phyloP scores from a whole-genome alignment of 2,329 filamentous ascomycete species.

The Lecanoromycetidae sp. region DNA sequence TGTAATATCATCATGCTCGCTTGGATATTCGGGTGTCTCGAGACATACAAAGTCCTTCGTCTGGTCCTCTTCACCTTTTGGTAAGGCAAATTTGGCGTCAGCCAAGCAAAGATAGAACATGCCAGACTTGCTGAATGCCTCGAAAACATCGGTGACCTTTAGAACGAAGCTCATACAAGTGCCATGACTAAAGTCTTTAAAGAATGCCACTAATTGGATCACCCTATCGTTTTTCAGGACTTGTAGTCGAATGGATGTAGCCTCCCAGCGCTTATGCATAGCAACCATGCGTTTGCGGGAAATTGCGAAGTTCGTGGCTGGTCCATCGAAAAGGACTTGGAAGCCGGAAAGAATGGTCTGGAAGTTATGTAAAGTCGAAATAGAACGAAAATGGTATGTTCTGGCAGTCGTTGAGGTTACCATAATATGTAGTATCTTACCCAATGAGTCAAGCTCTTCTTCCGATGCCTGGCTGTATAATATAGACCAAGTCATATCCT shows the following conservation, averaged over 20 bases:
- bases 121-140: slow-evolving; percentile 50
- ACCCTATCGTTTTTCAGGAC: slow-evolving; percentile 65
- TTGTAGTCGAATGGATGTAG: slow-evolving; percentile 66
- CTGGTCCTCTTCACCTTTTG: slow-evolving; percentile 41
- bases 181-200: slow-evolving; percentile 75
- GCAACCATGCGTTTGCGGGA: slow-evolving; percentile 77
- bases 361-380: slow-evolving; percentile 63
- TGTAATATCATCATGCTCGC: slow-evolving; percentile 83
- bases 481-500: slow-evolving; percentile 64
- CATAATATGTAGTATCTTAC: slow-evolving; percentile 47
- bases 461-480: slow-evolving; percentile 53
- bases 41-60: slow-evolving; percentile 67
- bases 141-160: slow-evolving; percentile 72
- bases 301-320: slow-evolving; percentile 66
- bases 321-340: slow-evolving; percentile 57
- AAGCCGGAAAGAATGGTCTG: slow-evolving; percentile 70
- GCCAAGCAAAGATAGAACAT: slow-evolving; percentile 68
- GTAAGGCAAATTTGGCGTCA: slow-evolving; percentile 82
- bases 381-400: slow-evolving; percentile 54
- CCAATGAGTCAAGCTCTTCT: slow-evolving; percentile 51
- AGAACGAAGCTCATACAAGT: slow-evolving; percentile 81
- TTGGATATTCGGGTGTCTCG: slow-evolving; percentile 77
- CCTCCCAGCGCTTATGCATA: slow-evolving; percentile 91
- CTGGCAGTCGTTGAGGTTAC: slow-evolving; percentile 55
- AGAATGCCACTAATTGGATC: slow-evolving; percentile 71